phyloP scores from a whole-genome alignment of 2,329 filamentous ascomycete species.

The Arthrobotrys sphaeroides region DNA sequence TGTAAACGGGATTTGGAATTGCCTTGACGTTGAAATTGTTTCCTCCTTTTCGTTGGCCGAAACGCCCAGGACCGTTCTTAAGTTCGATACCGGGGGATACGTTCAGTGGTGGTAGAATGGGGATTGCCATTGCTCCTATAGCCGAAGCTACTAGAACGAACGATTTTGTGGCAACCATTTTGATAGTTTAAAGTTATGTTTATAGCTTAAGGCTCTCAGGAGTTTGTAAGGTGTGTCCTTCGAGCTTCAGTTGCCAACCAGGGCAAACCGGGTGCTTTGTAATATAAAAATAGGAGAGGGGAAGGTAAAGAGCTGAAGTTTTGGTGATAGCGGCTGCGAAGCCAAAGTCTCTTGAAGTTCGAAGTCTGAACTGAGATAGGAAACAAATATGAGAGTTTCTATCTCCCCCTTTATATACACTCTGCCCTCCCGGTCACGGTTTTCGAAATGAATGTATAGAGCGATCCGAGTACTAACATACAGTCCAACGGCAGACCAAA shows the following conservation, averaged over 20 bases:
- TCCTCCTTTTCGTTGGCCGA: slow-evolving; percentile 58
- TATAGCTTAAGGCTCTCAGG: not conserved
- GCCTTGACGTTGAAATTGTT: slow-evolving; percentile 62
- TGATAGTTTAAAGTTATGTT: not conserved
- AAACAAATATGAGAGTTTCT: not conserved
- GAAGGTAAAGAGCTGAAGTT: not conserved
- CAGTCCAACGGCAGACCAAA: not conserved
- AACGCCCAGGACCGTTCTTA: slow-evolving; percentile 28
- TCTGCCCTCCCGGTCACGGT: not conserved
- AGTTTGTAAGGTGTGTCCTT: not conserved
- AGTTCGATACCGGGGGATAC: slow-evolving; percentile 50
- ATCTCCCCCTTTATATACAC: slow-evolving; percentile 36
- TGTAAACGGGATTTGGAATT: slow-evolving; percentile 61
- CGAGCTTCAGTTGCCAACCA: slow-evolving; percentile 20
- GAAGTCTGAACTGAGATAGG: slow-evolving; percentile 9
- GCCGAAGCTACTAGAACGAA: slow-evolving; percentile 30
- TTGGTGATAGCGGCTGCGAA: not conserved
- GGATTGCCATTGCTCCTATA: slow-evolving; percentile 35
- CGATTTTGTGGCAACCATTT: slow-evolving; percentile 44
- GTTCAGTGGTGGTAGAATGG: slow-evolving; percentile 35
- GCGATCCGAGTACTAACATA: not conserved
- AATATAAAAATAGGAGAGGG: too few relatives aligned
- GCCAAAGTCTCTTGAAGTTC: not conserved
- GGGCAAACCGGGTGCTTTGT: slow-evolving; percentile 4
- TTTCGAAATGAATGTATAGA: not conserved